Percentiles rank a stretch among this genome's conserved stretches.
phyloP scores from a whole-genome alignment of 306 rosid genomes.

The Ammopiptanthus mongolicus region DNA sequence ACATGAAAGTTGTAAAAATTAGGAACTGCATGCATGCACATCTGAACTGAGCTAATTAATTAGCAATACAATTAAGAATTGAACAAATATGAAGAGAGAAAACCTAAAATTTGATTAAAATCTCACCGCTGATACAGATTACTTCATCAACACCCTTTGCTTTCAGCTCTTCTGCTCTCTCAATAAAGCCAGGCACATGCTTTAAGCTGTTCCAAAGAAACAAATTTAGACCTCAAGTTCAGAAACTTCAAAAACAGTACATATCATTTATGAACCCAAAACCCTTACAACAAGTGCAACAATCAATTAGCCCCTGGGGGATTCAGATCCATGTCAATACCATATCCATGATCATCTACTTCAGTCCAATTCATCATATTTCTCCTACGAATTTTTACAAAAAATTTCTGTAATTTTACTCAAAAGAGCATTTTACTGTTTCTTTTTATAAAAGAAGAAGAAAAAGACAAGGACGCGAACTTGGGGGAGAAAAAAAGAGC shows the following conservation, averaged over 20 bases:
- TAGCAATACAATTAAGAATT: background rate
- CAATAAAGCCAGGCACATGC: slow-evolving; percentile 85
- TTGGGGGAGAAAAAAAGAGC: background rate
- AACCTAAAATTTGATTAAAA: background rate
- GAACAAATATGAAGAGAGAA: background rate
- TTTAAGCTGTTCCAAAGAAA: slow-evolving; percentile 46
- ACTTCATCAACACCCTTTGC: slow-evolving; percentile 71
- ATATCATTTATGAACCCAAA: no score
- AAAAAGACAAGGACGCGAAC: background rate
- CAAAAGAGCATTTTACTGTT: background rate
- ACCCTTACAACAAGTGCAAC: background rate
- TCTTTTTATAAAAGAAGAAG: no score
- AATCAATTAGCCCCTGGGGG: background rate
- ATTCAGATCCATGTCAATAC: background rate
- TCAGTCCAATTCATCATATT: background rate
- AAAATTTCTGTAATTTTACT: background rate
- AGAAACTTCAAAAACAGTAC: background rate
- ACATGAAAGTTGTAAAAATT: background rate
- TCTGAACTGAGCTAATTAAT: background rate
- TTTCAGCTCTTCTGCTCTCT: slow-evolving; percentile 67
- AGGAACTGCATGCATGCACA: background rate
- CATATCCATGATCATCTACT: background rate
- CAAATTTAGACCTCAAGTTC: background rate
- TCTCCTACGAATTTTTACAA: background rate
- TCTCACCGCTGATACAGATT: slow-evolving; percentile 66